These are phyloP conservation scores for Trypanosomatidae sp. DNA, from an alignment of 208 protist species.

Conservation along the genomic window DNA sequence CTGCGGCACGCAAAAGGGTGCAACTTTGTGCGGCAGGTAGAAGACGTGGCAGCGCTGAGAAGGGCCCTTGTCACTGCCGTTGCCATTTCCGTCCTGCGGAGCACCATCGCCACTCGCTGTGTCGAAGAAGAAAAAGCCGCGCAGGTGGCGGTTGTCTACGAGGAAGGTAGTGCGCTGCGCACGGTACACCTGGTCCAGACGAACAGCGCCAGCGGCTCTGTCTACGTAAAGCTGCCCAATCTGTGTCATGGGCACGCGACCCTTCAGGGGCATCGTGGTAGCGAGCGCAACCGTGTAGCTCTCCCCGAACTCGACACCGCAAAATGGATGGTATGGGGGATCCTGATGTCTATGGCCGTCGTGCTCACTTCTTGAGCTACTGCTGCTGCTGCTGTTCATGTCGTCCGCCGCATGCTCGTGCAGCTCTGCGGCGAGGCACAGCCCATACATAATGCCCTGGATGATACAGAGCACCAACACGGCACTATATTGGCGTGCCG, in stretches of 20 bases:
- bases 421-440: background rate
- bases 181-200: constrained; percentile 33
- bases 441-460: background rate
- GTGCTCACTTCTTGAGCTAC: background rate
- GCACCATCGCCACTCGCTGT: background rate
- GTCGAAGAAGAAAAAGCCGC: constrained; percentile 18
- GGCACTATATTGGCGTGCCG: background rate
- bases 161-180: constrained; percentile 27
- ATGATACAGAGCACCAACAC: background rate
- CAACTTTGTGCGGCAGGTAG: constrained; percentile 15
- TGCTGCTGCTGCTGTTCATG: background rate
- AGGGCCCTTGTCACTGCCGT: background rate
- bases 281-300: constrained; percentile 36
- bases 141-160: constrained; percentile 28
- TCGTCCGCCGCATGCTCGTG: constrained; percentile 5
- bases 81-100: background rate
- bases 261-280: constrained; percentile 27
- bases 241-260: constrained; percentile 22
- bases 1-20: constrained; percentile 43
- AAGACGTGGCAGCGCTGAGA: constrained; percentile 27
- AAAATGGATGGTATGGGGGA: constrained; percentile 1
- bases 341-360: background rate
- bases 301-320: constrained; percentile 25
- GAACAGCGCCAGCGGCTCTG: constrained; percentile 5
- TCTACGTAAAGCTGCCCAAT: constrained; percentile 43